phyloP scores from a whole-genome alignment of 1,284 basidiomycete genomes.

The Schizophyllum commune region DNA sequence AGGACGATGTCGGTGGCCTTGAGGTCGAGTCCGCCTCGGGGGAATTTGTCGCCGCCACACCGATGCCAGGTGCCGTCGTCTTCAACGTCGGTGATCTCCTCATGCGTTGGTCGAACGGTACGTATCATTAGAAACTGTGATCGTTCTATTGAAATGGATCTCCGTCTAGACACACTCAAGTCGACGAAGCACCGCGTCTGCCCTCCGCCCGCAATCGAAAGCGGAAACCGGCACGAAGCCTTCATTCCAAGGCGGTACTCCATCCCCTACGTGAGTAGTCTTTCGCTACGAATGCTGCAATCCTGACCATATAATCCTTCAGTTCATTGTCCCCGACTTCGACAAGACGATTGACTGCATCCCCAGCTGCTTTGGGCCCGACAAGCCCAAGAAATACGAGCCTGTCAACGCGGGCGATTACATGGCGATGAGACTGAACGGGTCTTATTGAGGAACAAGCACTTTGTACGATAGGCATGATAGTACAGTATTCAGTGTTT shows the following conservation, averaged over 20 bases:
- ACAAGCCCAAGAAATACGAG: constrained; percentile 14
- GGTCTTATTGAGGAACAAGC: not conserved
- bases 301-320: not conserved
- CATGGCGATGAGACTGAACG: constrained; percentile 8
- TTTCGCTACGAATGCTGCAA: not conserved
- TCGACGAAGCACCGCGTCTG: not conserved
- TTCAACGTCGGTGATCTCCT: constrained; percentile 17
- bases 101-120: constrained; percentile 18
- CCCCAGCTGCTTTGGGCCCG: constrained; percentile 12
- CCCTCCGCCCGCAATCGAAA: not conserved
- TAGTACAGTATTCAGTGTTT: no score
- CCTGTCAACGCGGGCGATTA: constrained; percentile 11
- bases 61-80: constrained; percentile 12
- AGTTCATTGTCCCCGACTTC: not conserved
- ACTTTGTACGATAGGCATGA: no score
- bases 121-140: not conserved
- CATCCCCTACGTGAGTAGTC: not conserved
- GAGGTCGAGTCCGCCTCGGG: not conserved
- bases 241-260: constrained; percentile 10
- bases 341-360: constrained; percentile 12
- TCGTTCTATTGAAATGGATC: not conserved
- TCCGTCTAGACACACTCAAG: not conserved
- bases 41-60: constrained; percentile 9
- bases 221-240: not conserved
- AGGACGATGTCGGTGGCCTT: not conserved